Evolutionary conservation across 1,139 yeast species (phyloP), one percentile per base, ranked within the genome.

Genomic region (Chernovozyma aurita): DNA sequence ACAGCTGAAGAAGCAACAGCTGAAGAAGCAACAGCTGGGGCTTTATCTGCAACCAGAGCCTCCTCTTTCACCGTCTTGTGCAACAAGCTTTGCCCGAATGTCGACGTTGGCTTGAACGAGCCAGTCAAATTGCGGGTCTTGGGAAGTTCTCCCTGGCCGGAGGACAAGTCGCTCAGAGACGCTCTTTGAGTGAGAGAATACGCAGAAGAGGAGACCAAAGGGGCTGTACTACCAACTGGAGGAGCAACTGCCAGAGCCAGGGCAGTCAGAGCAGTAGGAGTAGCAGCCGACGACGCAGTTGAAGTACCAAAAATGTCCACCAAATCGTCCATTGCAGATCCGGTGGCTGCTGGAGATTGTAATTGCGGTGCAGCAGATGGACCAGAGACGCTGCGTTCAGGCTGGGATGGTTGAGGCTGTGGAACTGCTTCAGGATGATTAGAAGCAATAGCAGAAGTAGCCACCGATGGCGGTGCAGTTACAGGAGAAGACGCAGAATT

Each of bases 291-390:
- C n/a, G 25, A n/a, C 14, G 62, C 57, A 35, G 47, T 33, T 1
- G 60, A 39, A 12, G 76, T 55, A 16, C 73, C 76, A 49, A 78
- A 79, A 30, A 81, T 59, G 43, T 77, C 85, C 35, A 77, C 75
- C 47, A 61, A 65, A 46, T 85, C 95, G 54, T 75, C 84, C 55
- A 84, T 59, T 1, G 88, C 75, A 4, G 88, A 77, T 33, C 69
- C 71, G 28, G 60, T 59, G 43, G 59, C 49, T 2, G 36, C 30
- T 21, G 33, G 31, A 8, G 46, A 45, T 26, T 31, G 51, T 54
- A 49, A 46, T 15, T 42, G 44, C 4, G 43, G 46, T 33, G 45
- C 44, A 18, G 43, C 52, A 25, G 42, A 28, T 9, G 38, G 36
- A 18, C 35, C 33, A 18, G 39, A 32, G n/a, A n/a, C n/a, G n/a